Base-by-base conservation (phyloP, 495 filamentous ascomycete genomes). In the Astrothelium macrocarpum region DNA sequence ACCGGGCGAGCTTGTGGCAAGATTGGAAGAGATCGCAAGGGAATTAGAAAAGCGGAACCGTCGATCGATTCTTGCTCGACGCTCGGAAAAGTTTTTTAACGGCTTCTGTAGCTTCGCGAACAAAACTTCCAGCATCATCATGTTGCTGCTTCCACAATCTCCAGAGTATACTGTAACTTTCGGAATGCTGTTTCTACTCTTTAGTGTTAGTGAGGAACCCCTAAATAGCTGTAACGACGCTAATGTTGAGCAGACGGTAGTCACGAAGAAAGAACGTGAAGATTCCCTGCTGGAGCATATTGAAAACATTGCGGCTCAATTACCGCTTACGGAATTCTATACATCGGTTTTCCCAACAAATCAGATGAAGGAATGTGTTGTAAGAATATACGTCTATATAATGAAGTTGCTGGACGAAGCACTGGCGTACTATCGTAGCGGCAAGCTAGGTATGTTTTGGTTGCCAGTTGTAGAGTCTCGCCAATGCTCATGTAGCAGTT, bases 231-330 rank as follows among this genome's bases (percentile, higher is more conserved):
- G n/a, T n/a, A n/a, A n/a, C n/a, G n/a, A n/a, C n/a, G n/a, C n/a
- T n/a, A n/a, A n/a, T 12, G 32, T 60, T 20, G 12, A 9, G 9
- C n/a, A 60, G 59, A 26, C 59, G 10, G 59, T 60, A 9, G 59
- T 60, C 20, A 60, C 59, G 59, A 60, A 60, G 59, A 60, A 60
- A 34, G 59, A 60, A 32, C 23, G 59, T 9, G 59, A 60, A 20
- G 59, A 60, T 11, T 60, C 59, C 12, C 20, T 60, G 59, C 9
- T 32, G 4, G 11, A 11, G 7, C 32, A 31, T 20, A 36, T 60
- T 32, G n/a, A 60, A 9, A 32, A 25, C 12, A 9, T 60, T 7
- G 32, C 11, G 11, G 9, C 59, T 20, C 25, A 60, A 26, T 32
- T 60, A 11, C 59, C 59, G 4, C 11, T 60, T 20, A 36, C 32